phyloP scores from a whole-genome alignment of 2,329 filamentous ascomycete genomes.

The Calonectria montana region DNA sequence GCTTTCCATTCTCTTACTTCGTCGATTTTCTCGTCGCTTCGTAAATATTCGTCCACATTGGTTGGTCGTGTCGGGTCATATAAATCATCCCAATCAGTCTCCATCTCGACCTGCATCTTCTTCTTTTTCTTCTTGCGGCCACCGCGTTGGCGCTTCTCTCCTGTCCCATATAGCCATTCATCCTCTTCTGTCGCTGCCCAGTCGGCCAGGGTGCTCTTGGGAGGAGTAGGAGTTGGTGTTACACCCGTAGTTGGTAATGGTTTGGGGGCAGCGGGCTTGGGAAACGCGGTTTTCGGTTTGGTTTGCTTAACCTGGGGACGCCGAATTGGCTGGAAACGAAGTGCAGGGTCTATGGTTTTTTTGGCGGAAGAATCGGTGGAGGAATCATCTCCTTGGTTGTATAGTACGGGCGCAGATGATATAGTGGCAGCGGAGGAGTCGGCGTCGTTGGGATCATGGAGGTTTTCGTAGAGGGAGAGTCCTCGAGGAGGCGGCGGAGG shows the following conservation, averaged over 20 bases:
- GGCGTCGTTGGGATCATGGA: constrained; percentile 72
- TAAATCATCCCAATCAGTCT: constrained; percentile 90
- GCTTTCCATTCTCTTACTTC: constrained; percentile 90
- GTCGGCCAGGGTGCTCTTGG: constrained; percentile 80
- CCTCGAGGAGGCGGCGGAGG: constrained; percentile 55
- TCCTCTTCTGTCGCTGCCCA: constrained; percentile 85
- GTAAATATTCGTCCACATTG: constrained; percentile 84
- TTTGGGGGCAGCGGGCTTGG: constrained; percentile 53
- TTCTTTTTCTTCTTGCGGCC: constrained; percentile 83
- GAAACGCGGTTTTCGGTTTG: constrained; percentile 71
- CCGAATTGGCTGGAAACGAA: constrained; percentile 89
- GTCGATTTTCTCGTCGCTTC: constrained; percentile 83
- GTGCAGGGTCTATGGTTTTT: constrained; percentile 69
- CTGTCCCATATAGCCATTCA: constrained; percentile 76
- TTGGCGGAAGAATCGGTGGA: constrained; percentile 63
- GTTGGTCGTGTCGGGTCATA: constrained; percentile 89
- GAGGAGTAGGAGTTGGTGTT: constrained; percentile 51
- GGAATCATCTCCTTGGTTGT: constrained; percentile 66
- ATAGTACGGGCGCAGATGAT: constrained; percentile 79
- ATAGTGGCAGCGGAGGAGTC: constrained; percentile 69
- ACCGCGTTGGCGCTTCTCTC: constrained; percentile 78
- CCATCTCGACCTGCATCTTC: constrained; percentile 66
- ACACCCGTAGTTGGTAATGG: constrained; percentile 47
- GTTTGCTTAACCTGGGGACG: constrained; percentile 72
- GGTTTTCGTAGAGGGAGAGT: constrained; percentile 86